phyloP scores from a whole-genome alignment of 2,329 filamentous ascomycete genomes.

The Diaporthe destruens region DNA sequence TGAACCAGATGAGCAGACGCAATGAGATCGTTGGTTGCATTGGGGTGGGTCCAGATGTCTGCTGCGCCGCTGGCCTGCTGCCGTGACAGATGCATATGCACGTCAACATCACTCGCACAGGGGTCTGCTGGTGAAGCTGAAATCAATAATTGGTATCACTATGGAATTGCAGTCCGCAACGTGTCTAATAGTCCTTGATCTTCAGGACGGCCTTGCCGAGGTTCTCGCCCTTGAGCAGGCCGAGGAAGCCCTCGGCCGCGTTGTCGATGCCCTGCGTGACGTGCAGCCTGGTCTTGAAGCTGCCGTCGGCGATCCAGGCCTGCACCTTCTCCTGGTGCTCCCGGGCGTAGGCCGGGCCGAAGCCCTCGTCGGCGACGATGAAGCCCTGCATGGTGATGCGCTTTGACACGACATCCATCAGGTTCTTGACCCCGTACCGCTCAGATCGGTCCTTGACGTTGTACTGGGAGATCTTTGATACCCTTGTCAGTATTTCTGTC shows the following conservation, averaged over 20 bases:
- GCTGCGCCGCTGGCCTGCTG: constrained; percentile 4
- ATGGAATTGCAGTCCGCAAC: background rate
- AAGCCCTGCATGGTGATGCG: constrained; percentile 81
- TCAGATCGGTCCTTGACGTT: constrained; percentile 66
- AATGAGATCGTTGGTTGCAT: background rate
- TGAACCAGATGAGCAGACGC: background rate
- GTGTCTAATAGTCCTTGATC: constrained; percentile 50
- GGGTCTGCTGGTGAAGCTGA: background rate
- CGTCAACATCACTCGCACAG: background rate
- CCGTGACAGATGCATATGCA: background rate
- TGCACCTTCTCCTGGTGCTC: constrained; percentile 83
- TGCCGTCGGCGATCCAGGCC: constrained; percentile 82
- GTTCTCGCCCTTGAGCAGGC: constrained; percentile 82
- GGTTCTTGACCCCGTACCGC: constrained; percentile 74
- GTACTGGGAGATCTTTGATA: constrained; percentile 76
- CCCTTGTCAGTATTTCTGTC: background rate
- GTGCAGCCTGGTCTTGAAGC: constrained; percentile 76
- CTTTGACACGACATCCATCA: constrained; percentile 75
- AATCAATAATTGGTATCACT: background rate
- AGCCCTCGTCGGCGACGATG: constrained; percentile 74
- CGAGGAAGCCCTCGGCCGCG: constrained; percentile 78
- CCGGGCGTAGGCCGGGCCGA: constrained; percentile 74
- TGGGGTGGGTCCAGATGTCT: background rate
- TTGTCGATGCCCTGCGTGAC: constrained; percentile 84
- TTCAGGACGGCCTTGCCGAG: constrained; percentile 88